Evolutionary conservation across 176 grass and related monocot genomes (phyloP).

Genomic region (Phoenix dactylifera): DNA sequence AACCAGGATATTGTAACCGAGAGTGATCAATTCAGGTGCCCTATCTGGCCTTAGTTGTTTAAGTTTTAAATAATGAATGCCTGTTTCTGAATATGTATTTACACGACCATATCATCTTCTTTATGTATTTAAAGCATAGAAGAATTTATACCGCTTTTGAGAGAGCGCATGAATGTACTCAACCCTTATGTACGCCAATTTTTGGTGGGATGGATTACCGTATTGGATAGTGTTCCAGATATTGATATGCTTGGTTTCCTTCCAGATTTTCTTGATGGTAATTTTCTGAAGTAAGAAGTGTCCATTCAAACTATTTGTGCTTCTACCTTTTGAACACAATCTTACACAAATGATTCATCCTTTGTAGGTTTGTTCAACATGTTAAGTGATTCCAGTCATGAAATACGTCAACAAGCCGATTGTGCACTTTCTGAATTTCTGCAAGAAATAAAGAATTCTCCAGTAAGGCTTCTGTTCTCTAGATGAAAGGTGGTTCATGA

Average conservation of each 20-base stretch:
- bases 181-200: conserved; percentile 96
- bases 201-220: conserved; percentile 99
- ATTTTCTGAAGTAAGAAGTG: conserved; percentile 12
- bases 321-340: background rate
- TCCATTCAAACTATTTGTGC: too few relatives aligned
- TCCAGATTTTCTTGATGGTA: conserved; percentile 99
- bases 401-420: conserved; percentile 98
- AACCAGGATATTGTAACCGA: conserved; percentile 98
- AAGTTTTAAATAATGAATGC: conserved; percentile 5
- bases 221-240: conserved; percentile 98
- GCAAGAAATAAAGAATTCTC: conserved; percentile 99
- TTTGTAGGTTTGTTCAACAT: conserved; percentile 92
- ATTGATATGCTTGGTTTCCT: conserved; percentile 99
- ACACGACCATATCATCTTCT: conserved; percentile 13
- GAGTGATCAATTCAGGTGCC: conserved; percentile 98
- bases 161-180: conserved; percentile 98
- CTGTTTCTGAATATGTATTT: conserved; percentile 19
- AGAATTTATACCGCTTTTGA: conserved; percentile 99
- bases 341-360: conserved; percentile 12
- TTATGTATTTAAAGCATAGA: conserved; percentile 75
- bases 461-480: conserved; percentile 46
- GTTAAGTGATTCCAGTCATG: conserved; percentile 90
- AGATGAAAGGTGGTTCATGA: too few relatives aligned
- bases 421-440: conserved; percentile 97
- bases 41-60: conserved; percentile 12